These are phyloP conservation scores for Colletotrichum sansevieriae DNA, from an alignment of 2,329 filamentous ascomycete genomes.

Conservation along the genomic window DNA sequence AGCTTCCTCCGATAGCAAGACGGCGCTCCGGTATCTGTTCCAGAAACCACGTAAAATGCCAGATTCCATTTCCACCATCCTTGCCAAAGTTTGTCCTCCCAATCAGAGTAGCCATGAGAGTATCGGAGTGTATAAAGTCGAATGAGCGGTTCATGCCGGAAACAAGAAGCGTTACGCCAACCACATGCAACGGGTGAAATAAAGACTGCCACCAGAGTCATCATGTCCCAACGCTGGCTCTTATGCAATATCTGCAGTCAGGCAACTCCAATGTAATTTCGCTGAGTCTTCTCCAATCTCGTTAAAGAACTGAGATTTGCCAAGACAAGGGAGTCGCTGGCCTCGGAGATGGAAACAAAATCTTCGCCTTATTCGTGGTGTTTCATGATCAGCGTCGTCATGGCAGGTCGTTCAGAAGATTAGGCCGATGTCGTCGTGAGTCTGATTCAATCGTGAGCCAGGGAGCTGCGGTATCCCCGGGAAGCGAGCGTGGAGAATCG, in stretches of 20 bases:
- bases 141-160: slow-evolving; percentile 19
- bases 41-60: slow-evolving; percentile 22
- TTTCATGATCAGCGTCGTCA: slow-evolving; percentile 38
- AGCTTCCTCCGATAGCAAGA: slow-evolving; percentile 23
- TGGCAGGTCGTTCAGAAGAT: slow-evolving; percentile 29
- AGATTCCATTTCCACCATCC: slow-evolving; percentile 23
- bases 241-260: slow-evolving; percentile 31
- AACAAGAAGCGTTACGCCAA: slow-evolving; percentile 26
- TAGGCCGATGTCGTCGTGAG: slow-evolving; percentile 34
- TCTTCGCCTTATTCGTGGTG: slow-evolving; percentile 26
- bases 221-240: slow-evolving; percentile 26
- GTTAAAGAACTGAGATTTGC: background rate
- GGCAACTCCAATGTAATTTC: slow-evolving; percentile 18
- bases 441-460: slow-evolving; percentile 35
- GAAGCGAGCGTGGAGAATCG: slow-evolving; percentile 34
- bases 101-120: slow-evolving; percentile 38
- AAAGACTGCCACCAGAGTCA: slow-evolving; percentile 25
- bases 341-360: slow-evolving; percentile 18
- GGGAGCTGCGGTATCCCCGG: slow-evolving; percentile 2
- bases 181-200: slow-evolving; percentile 19
- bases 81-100: slow-evolving; percentile 33
- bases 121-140: background rate
- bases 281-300: background rate
- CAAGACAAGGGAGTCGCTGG: background rate
- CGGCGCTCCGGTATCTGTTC: slow-evolving; percentile 25